Evolutionary conservation across 495 filamentous ascomycete species (phyloP), one percentile per base, ranked within the genome.

Genomic region (Daldinia childiae): DNA sequence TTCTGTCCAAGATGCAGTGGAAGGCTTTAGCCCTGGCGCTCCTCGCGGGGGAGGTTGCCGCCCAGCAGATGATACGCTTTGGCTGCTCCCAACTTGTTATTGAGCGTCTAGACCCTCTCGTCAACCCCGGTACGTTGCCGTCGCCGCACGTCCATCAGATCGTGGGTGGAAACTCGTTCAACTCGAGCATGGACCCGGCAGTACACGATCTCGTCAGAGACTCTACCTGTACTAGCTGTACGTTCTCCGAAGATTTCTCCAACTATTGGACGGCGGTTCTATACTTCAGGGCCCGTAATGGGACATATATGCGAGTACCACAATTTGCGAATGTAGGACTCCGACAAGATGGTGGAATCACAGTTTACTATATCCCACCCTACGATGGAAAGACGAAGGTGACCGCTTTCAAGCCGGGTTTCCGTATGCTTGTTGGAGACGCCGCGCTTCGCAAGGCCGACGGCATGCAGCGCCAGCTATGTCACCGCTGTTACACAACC

Each of bases 241-340:
- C 76, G 12, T 80, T 78, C 58, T 69, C 74, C 17, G 79, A 80
- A 32, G 79, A 80, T 64, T 79, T 80, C 30, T 80, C 79, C 17
- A 83, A 83, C 76, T 83, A 83, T 71, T 83, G 81, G 81, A 82
- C 81, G 29, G 80, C 81, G 15, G 74, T 79, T 17, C 65, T 82
- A 54, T 81, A 77, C 66, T 81, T 81, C 72, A 61, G 61, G 12
- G 79, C 78, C 1, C 70, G 74, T 7, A 82, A 82, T 48, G 79
- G 79, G 4, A 80, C 80, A 4, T 79, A 78, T 59, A 77, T 74
- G 60, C 79, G 80, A 1, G 80, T 82, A 14, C 79, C 79, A 0
- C 80, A 82, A 38, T 77, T 75, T 45, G 62, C 78, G 29, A 83
- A 80, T 64, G 74, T 71, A 9, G 79, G 79, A 0, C 71, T 83